Percentiles rank a stretch among this genome's conserved stretches.
Evolutionary conservation across 2,329 filamentous ascomycete species (phyloP).

Genomic region (Venturiaceae sp.): DNA sequence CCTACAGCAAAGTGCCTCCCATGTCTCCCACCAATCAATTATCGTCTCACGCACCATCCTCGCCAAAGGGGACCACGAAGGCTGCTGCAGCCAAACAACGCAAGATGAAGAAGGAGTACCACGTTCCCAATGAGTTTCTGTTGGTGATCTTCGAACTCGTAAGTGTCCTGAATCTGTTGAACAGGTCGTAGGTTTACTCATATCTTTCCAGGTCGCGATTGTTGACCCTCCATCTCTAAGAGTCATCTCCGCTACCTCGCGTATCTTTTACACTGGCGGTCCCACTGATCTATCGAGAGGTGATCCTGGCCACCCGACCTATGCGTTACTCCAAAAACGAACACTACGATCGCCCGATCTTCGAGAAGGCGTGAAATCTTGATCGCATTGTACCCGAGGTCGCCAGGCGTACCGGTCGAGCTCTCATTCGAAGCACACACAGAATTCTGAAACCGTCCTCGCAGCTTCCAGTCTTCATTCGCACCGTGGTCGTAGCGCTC

Average conservation of each 20-base stretch:
- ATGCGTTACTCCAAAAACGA: too few species aligned
- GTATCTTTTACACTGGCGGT: not conserved
- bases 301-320: not conserved
- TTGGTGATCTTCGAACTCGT: not conserved
- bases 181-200: too few species aligned
- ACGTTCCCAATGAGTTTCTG: not conserved
- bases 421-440: not conserved
- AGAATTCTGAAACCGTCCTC: not conserved
- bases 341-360: too few species aligned
- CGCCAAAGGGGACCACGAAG: too few species aligned
- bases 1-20: too few species aligned
- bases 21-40: too few species aligned
- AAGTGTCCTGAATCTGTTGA: too few species aligned
- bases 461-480: not conserved
- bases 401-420: not conserved
- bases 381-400: too few species aligned
- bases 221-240: not conserved
- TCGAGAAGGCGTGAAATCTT: too few species aligned
- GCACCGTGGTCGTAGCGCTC: not conserved
- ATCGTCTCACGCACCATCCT: too few species aligned
- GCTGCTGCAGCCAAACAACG: too few species aligned
- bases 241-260: not conserved
- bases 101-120: too few species aligned
- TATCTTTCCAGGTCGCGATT: not conserved
- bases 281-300: not conserved